These are phyloP conservation scores for Microthlaspi erraticum DNA, from an alignment of 345 rosid species.

Conservation along the genomic window DNA sequence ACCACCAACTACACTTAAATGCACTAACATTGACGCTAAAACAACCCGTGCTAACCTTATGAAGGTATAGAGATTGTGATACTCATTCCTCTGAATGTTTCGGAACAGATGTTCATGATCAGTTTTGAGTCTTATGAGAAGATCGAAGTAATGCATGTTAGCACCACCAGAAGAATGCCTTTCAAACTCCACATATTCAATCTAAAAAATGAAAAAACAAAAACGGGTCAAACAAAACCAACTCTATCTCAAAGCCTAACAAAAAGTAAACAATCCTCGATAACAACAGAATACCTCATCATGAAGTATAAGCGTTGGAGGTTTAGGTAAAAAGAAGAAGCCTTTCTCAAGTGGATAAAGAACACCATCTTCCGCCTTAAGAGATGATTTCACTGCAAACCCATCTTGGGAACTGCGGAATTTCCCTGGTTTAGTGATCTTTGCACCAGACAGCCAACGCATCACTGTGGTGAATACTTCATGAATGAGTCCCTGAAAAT, in stretches of 20 bases:
- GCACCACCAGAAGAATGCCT: slow-evolving; percentile 99
- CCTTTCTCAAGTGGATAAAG: slow-evolving; percentile 97
- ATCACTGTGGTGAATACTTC: slow-evolving; percentile 89
- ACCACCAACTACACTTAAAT: slow-evolving; percentile 7
- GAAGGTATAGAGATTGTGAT: slow-evolving; percentile 85
- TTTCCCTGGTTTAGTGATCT: slow-evolving; percentile 95
- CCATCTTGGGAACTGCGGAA: slow-evolving; percentile 98
- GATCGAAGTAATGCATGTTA: slow-evolving; percentile 99
- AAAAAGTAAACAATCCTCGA: neutral
- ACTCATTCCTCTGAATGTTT: slow-evolving; percentile 95
- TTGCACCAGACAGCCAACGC: slow-evolving; percentile 93
- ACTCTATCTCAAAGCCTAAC: slow-evolving; percentile 6
- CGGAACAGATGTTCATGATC: slow-evolving; percentile 98
- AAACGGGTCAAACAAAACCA: slow-evolving; percentile 17
- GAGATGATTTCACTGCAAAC: slow-evolving; percentile 95
- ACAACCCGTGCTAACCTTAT: slow-evolving; percentile 69
- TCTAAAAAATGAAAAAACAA: slow-evolving; percentile 51
- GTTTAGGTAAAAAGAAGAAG: slow-evolving; percentile 95
- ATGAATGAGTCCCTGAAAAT: slow-evolving; percentile 83
- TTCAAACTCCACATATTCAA: slow-evolving; percentile 95
- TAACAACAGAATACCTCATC: slow-evolving; percentile 69
- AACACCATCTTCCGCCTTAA: slow-evolving; percentile 97
- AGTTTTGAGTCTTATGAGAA: slow-evolving; percentile 83
- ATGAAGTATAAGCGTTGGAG: slow-evolving; percentile 96
- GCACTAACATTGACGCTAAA: slow-evolving; percentile 14